Evolutionary conservation across 2,329 filamentous ascomycete genomes (phyloP).

Genomic region (Ophiostoma perfectum): DNA sequence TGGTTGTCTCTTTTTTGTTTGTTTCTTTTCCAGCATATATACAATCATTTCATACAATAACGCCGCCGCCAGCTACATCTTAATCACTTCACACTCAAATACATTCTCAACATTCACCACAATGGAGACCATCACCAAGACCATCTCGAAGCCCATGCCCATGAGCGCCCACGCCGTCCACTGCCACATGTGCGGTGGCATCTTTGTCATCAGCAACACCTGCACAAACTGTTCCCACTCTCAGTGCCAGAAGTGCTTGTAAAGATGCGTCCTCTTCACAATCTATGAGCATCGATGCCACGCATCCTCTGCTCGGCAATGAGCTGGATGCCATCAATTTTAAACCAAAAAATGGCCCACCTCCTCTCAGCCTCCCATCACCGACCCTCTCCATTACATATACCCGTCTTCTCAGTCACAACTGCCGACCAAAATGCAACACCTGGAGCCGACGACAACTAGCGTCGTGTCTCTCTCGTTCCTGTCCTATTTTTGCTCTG

Average conservation of each 20-base stretch:
- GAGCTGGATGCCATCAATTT: not conserved
- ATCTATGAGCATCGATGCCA: not conserved
- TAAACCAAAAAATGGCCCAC: too few species aligned
- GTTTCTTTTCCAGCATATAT: not conserved
- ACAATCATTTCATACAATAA: not conserved
- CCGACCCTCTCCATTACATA: too few species aligned
- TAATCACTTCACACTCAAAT: not conserved
- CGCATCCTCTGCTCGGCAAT: not conserved
- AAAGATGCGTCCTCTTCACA: not conserved
- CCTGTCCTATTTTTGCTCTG: not conserved
- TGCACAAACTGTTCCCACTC: constrained; percentile 48
- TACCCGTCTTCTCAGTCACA: too few species aligned
- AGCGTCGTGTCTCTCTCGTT: not conserved
- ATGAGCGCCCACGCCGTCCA: constrained; percentile 41
- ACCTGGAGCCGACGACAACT: too few species aligned
- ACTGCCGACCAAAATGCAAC: too few species aligned
- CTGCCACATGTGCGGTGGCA: constrained; percentile 52
- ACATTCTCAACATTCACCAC: not conserved
- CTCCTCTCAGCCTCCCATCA: too few species aligned
- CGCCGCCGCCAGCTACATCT: not conserved
- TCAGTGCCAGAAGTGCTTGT: constrained; percentile 45
- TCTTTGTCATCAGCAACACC: constrained; percentile 53
- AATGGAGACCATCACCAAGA: constrained; percentile 15
- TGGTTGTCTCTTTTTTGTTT: not conserved
- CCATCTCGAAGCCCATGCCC: constrained; percentile 13